A percentile compares a stretch with the other conserved stretches of the same genome.
phyloP scores from a whole-genome alignment of 2,329 filamentous ascomycete species.

The Dryadomyces quercus-mongolicae region DNA sequence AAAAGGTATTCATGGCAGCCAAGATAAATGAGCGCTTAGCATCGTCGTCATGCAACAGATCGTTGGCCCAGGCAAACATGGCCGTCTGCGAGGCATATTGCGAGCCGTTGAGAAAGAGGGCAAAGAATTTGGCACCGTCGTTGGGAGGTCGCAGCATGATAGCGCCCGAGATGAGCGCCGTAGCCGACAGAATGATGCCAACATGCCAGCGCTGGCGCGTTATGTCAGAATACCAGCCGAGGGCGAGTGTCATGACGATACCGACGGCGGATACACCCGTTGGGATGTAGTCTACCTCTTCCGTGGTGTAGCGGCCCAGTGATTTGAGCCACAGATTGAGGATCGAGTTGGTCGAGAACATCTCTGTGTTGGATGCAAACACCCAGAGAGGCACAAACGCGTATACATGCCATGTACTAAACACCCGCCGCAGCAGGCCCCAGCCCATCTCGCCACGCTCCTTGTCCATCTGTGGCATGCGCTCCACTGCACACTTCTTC shows the following conservation, averaged over 20 bases:
- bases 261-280: slow-evolving; percentile 16
- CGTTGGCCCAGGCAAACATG: slow-evolving; percentile 7
- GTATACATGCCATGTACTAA: slow-evolving; percentile 5
- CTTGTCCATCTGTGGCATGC: neutral
- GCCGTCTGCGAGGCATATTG: neutral
- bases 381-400: neutral
- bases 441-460: neutral
- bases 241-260: slow-evolving; percentile 32
- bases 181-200: slow-evolving; percentile 1
- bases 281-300: slow-evolving; percentile 34
- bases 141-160: slow-evolving; percentile 4
- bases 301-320: slow-evolving; percentile 24
- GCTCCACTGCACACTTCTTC: neutral
- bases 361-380: slow-evolving; percentile 4
- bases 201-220: slow-evolving; percentile 28
- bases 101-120: slow-evolving; percentile 5
- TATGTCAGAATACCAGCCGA: slow-evolving; percentile 39
- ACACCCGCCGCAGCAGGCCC: neutral
- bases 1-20: slow-evolving; percentile 3
- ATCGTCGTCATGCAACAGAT: slow-evolving; percentile 1
- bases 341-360: slow-evolving; percentile 3
- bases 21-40: slow-evolving; percentile 3
- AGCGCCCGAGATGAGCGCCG: slow-evolving; percentile 6
- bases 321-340: slow-evolving; percentile 8
- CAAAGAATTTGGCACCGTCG: slow-evolving; percentile 4